A percentile compares a stretch with the other conserved stretches of the same genome.
Conservation (phyloP, 2,329 filamentous ascomycete species). For the Neofusicoccum ribis region DNA sequence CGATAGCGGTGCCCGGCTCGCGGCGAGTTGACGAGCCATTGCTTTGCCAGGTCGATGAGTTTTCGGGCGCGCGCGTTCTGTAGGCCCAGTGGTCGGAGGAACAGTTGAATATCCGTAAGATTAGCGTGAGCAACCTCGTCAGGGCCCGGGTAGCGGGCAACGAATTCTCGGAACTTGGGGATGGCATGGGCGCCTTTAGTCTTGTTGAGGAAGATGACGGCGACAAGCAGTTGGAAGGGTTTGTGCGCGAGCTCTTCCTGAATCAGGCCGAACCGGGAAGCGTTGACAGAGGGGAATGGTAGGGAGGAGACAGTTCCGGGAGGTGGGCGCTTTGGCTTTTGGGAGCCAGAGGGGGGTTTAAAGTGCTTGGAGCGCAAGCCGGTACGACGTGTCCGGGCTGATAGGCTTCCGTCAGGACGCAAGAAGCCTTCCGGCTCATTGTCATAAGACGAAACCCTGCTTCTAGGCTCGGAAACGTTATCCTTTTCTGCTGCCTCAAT, state of each 20-base stretch:
- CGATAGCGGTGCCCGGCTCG: constrained; percentile 57
- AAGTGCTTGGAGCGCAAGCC: constrained; percentile 9
- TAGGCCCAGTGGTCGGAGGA: constrained; percentile 32
- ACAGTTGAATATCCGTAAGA: constrained; percentile 23
- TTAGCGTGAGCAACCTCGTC: constrained; percentile 53
- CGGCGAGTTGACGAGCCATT: constrained; percentile 68
- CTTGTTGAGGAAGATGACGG: constrained; percentile 81
- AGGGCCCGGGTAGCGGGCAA: constrained; percentile 67
- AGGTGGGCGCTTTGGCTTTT: neutral
- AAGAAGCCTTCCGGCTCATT: constrained; percentile 13
- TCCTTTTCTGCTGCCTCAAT: neutral
- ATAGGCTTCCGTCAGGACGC: constrained; percentile 1
- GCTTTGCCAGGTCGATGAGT: constrained; percentile 69
- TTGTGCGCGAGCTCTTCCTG: constrained; percentile 76
- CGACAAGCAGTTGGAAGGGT: constrained; percentile 79
- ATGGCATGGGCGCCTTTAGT: constrained; percentile 74
- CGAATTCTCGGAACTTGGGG: constrained; percentile 71
- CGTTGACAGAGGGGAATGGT: constrained; percentile 16
- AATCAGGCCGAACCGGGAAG: constrained; percentile 68
- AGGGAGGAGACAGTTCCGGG: constrained; percentile 11
- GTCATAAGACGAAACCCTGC: constrained; percentile 9
- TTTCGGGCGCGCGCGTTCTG: constrained; percentile 57
- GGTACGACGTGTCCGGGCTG: constrained; percentile 1
- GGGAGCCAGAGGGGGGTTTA: neutral
- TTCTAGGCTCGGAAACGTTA: neutral